These are phyloP conservation scores for Apiotrichum veenhuisii DNA, from an alignment of 1,284 basidiomycete species.

Conservation along the genomic window DNA sequence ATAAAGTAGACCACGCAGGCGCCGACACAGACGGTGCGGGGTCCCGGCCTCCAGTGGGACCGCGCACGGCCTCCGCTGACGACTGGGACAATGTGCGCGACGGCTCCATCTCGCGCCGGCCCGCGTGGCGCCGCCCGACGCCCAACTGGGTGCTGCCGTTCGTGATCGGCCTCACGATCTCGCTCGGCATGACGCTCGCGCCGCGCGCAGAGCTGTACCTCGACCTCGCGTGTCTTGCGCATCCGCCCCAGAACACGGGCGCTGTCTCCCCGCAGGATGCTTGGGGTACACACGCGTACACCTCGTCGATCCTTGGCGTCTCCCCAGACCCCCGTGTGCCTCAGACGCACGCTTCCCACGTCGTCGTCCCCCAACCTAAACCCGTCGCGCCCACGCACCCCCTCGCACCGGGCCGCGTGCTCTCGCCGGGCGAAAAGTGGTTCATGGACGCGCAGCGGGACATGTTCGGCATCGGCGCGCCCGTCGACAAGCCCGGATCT, in stretches of 20 bases:
- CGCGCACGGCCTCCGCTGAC: slow-evolving; percentile 6
- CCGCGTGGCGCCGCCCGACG: slow-evolving; percentile 39
- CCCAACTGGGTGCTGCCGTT: slow-evolving; percentile 45
- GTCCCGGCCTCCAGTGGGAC: neutral
- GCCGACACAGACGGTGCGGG: too few relatives aligned
- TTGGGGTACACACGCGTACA: neutral
- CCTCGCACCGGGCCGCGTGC: slow-evolving; percentile 32
- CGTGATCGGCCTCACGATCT: slow-evolving; percentile 33
- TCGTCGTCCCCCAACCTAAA: too few relatives aligned
- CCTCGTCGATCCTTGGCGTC: neutral
- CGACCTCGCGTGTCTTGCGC: slow-evolving; percentile 47
- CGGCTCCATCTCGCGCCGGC: slow-evolving; percentile 28
- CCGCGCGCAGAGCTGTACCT: slow-evolving; percentile 43
- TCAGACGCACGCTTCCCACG: too few relatives aligned
- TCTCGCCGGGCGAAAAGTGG: slow-evolving; percentile 44
- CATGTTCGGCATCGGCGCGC: slow-evolving; percentile 25
- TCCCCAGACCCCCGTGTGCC: too few relatives aligned
- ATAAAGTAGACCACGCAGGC: slow-evolving; percentile 8
- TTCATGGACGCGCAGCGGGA: slow-evolving; percentile 40
- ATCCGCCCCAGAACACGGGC: slow-evolving; percentile 33
- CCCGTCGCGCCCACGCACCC: too few relatives aligned
- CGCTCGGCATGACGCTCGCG: slow-evolving; percentile 41
- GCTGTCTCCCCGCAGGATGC: slow-evolving; percentile 9
- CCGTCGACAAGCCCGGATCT: neutral
- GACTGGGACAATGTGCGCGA: slow-evolving; percentile 32